A percentile compares a stretch with the other conserved stretches of the same genome.
Evolutionary conservation across 441 rosid genomes (phyloP).

Genomic region (Adansonia rubrostipa): DNA sequence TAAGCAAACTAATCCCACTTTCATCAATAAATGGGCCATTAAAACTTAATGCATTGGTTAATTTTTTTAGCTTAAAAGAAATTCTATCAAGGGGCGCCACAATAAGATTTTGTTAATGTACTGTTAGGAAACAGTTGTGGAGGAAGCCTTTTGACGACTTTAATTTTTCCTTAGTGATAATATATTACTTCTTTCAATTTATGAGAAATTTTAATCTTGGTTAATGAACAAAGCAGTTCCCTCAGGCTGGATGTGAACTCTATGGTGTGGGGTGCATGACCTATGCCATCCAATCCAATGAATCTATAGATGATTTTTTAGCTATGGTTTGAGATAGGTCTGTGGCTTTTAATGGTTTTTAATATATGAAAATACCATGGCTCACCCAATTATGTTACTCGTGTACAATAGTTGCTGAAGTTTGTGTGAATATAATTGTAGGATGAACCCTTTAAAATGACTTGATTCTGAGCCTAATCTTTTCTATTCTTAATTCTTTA

Average conservation of each 20-base stretch:
- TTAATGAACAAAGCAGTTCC: slow-evolving; percentile 1
- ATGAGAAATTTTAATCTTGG: not conserved
- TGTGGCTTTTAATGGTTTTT: slow-evolving; percentile 19
- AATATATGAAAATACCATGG: not conserved
- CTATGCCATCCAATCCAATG: slow-evolving; percentile 1
- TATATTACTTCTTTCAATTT: not conserved
- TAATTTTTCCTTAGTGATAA: slow-evolving; percentile 1
- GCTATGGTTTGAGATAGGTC: not conserved
- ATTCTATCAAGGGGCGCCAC: not conserved
- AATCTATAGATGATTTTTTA: not conserved
- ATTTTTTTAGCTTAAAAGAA: not conserved
- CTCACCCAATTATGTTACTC: not conserved
- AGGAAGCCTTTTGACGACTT: not conserved
- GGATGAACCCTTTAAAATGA: slow-evolving; percentile 13
- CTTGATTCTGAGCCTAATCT: slow-evolving; percentile 15
- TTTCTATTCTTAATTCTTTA: slow-evolving; percentile 15
- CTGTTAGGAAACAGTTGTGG: not conserved
- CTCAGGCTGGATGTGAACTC: not conserved
- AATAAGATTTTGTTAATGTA: slow-evolving; percentile 8
- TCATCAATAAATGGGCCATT: not conserved
- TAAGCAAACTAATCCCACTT: not conserved
- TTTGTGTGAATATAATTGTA: not conserved
- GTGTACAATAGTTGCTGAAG: slow-evolving; percentile 3
- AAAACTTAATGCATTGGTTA: not conserved
- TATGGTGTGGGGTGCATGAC: not conserved